A percentile compares a stretch with the other conserved stretches of the same genome.
Conservation (phyloP, 2,329 filamentous ascomycete species). For the Trichoderma brevicompactum region DNA sequence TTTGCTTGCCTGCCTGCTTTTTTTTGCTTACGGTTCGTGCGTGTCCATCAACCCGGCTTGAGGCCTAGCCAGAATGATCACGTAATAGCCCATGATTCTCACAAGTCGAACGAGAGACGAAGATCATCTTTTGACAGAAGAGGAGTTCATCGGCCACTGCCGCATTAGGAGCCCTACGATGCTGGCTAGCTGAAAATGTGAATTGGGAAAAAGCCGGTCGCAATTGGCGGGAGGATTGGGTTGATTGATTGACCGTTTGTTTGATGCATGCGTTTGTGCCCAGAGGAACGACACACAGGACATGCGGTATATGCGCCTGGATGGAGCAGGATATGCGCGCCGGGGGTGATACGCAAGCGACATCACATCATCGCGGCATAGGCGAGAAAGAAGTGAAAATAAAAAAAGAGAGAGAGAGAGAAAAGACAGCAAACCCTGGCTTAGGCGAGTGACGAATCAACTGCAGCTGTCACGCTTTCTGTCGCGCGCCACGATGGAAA, state of each 20-base stretch:
- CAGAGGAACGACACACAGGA: too few relatives aligned
- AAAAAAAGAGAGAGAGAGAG: background rate
- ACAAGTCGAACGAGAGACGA: too few relatives aligned
- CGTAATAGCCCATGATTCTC: background rate
- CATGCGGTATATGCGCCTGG: too few relatives aligned
- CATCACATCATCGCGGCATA: constrained; percentile 24
- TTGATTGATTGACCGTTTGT: too few relatives aligned
- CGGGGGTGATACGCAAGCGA: constrained; percentile 5
- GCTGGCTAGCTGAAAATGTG: too few relatives aligned
- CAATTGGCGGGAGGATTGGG: too few relatives aligned
- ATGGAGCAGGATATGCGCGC: background rate
- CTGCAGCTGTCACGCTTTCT: background rate
- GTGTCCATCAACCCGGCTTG: background rate
- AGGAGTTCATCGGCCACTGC: too few relatives aligned
- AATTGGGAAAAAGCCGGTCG: too few relatives aligned
- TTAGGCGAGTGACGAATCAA: constrained; percentile 9
- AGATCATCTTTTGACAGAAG: too few relatives aligned
- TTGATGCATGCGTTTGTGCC: too few relatives aligned
- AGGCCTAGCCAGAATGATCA: background rate
- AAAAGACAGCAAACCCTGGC: background rate
- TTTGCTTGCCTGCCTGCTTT: background rate
- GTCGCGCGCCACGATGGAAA: background rate
- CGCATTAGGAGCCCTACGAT: too few relatives aligned
- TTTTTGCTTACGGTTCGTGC: constrained; percentile 15
- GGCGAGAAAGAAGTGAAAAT: background rate